A percentile compares a stretch with the other conserved stretches of the same genome.
Evolutionary conservation across 1,284 basidiomycete species (phyloP).

Genomic region (Cryptococcus maquisensis): DNA sequence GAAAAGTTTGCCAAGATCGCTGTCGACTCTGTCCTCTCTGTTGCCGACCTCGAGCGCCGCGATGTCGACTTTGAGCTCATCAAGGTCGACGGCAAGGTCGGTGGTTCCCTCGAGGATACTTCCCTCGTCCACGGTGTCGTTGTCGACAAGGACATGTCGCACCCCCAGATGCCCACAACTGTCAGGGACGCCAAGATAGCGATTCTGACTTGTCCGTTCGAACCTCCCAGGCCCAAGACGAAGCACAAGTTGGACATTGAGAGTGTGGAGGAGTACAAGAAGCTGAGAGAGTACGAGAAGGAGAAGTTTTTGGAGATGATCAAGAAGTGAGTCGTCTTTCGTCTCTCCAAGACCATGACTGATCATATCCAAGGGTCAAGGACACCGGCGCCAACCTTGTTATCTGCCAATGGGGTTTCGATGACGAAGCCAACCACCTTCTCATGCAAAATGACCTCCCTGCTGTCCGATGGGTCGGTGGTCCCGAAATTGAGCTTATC

Average conservation of each 20-base stretch:
- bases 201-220: slow-evolving; percentile 97
- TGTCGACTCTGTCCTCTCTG: slow-evolving; percentile 90
- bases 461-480: slow-evolving; percentile 98
- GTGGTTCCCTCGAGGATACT: slow-evolving; percentile 92
- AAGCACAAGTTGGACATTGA: slow-evolving; percentile 99
- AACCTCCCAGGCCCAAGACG: slow-evolving; percentile 97
- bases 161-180: slow-evolving; percentile 91
- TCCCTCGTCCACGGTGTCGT: slow-evolving; percentile 77
- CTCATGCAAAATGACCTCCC: slow-evolving; percentile 97
- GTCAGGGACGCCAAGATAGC: slow-evolving; percentile 88
- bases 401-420: slow-evolving; percentile 99
- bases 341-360: not conserved
- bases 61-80: slow-evolving; percentile 98
- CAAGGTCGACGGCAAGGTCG: slow-evolving; percentile 99
- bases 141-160: slow-evolving; percentile 99
- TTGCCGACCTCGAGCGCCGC: slow-evolving; percentile 88
- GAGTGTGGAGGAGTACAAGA: slow-evolving; percentile 95
- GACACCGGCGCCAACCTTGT: slow-evolving; percentile 98
- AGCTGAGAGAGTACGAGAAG: slow-evolving; percentile 90
- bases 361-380: slow-evolving; percentile 62
- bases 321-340: slow-evolving; percentile 52
- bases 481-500: slow-evolving; percentile 98
- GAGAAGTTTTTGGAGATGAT: slow-evolving; percentile 98
- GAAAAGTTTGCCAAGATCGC: slow-evolving; percentile 95
- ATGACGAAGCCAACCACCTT: slow-evolving; percentile 98